phyloP scores from a whole-genome alignment of 257 asterid species.

The Capsicum baccatum region DNA sequence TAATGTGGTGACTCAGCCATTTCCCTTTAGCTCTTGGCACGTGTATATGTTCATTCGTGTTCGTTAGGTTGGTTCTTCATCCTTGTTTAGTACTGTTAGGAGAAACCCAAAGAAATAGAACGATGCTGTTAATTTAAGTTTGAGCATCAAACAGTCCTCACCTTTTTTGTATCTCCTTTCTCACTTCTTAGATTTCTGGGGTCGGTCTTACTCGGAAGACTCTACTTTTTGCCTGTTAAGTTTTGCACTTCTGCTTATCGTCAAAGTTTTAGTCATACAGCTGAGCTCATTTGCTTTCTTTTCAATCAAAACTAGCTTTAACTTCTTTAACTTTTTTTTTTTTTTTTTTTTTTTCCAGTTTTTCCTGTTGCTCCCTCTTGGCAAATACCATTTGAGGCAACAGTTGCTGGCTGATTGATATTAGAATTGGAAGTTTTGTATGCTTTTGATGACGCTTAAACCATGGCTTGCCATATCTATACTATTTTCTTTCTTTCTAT shows the following conservation, averaged over 20 bases:
- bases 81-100: not conserved
- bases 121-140: not conserved
- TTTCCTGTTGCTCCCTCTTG: not conserved
- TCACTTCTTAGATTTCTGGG: not conserved
- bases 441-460: constrained; percentile 48
- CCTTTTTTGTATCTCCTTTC: not conserved
- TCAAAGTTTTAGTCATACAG: no score
- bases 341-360: not conserved
- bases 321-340: not conserved
- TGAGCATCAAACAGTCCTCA: no score
- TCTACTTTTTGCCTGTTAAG: not conserved
- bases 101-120: not conserved
- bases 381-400: not conserved
- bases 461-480: constrained; percentile 53
- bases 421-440: not conserved
- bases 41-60: not conserved
- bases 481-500: constrained; percentile 45
- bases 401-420: constrained; percentile 10
- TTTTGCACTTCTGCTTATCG: not conserved
- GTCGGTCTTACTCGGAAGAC: not conserved
- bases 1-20: not conserved
- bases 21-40: not conserved
- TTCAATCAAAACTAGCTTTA: not conserved
- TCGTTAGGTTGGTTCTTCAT: not conserved
- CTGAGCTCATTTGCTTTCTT: not conserved